Percentiles rank a stretch among this genome's conserved stretches.
These are phyloP conservation scores for Aurantiochytrium sp. DNA, from an alignment of 108 stramenopile genomes.

Conservation along the genomic window DNA sequence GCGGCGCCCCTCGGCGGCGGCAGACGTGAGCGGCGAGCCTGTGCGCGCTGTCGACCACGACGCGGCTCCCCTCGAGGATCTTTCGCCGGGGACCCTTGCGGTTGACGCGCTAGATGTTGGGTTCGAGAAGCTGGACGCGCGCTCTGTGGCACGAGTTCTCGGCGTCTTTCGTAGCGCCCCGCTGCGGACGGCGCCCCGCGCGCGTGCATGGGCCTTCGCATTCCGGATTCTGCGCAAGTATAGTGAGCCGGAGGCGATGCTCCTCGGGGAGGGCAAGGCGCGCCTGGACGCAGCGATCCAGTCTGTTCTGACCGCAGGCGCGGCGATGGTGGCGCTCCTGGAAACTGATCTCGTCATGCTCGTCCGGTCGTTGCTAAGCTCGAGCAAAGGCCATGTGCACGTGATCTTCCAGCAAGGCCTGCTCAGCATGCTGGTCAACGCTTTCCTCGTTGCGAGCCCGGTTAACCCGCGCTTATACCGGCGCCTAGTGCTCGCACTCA, in stretches of 20 bases:
- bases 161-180: not conserved
- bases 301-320: not conserved
- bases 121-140: not conserved
- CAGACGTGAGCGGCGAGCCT: not conserved
- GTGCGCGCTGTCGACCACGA: not conserved
- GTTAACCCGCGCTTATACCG: slow-evolving; percentile 2
- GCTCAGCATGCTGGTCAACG: not conserved
- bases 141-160: not conserved
- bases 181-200: not conserved
- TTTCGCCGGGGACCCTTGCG: not conserved
- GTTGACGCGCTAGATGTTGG: not conserved
- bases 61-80: not conserved
- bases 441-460: not conserved
- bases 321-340: not conserved
- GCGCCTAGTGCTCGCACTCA: not conserved
- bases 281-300: not conserved
- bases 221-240: not conserved
- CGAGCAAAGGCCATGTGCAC: not conserved
- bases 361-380: not conserved
- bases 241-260: not conserved
- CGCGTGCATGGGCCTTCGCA: not conserved
- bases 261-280: not conserved
- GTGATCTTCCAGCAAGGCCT: not conserved
- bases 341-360: not conserved
- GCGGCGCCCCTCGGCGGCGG: not conserved